Percentiles rank a stretch among this genome's conserved stretches.
phyloP scores from a whole-genome alignment of 108 stramenopile genomes.

The Phaeodactylum tricornutum region DNA sequence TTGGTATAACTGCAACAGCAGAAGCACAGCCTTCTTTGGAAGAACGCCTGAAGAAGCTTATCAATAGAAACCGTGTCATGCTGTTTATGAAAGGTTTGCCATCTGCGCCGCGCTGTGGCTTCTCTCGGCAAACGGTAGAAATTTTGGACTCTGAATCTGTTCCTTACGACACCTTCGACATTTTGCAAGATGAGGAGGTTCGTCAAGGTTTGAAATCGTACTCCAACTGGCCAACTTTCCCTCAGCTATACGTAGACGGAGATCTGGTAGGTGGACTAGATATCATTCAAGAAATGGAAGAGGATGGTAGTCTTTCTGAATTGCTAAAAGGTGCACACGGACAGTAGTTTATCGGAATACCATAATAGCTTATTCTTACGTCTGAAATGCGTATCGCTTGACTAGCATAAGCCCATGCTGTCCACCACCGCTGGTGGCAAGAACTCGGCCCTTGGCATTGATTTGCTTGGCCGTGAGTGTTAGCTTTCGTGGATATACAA shows the following conservation, averaged over 20 bases:
- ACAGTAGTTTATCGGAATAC: no score
- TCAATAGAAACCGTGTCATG: slow-evolving; percentile 63
- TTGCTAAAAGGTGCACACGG: no score
- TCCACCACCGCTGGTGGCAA: slow-evolving; percentile 38
- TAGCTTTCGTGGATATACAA: slow-evolving; percentile 23
- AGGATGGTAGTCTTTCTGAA: slow-evolving; percentile 23
- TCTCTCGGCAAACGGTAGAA: slow-evolving; percentile 80
- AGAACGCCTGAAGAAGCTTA: slow-evolving; percentile 45
- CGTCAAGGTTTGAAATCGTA: slow-evolving; percentile 85
- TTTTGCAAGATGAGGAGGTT: slow-evolving; percentile 83
- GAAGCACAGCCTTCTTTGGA: slow-evolving; percentile 16
- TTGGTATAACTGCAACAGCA: slow-evolving; percentile 16
- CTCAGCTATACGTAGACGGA: slow-evolving; percentile 93
- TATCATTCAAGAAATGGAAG: slow-evolving; percentile 88
- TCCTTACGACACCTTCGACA: slow-evolving; percentile 79
- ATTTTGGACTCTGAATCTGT: slow-evolving; percentile 60
- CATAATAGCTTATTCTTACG: no score
- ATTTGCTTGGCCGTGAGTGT: slow-evolving; percentile 8
- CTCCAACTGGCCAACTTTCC: slow-evolving; percentile 94
- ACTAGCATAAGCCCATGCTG: slow-evolving; percentile 40
- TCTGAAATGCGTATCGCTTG: slow-evolving; percentile 5
- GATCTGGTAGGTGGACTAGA: slow-evolving; percentile 96
- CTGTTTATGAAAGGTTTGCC: slow-evolving; percentile 97
- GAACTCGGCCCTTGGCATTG: slow-evolving; percentile 15
- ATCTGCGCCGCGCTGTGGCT: slow-evolving; percentile 83